Conservation (phyloP, 164 flowering plant genomes). For the Umbellularia californica region DNA sequence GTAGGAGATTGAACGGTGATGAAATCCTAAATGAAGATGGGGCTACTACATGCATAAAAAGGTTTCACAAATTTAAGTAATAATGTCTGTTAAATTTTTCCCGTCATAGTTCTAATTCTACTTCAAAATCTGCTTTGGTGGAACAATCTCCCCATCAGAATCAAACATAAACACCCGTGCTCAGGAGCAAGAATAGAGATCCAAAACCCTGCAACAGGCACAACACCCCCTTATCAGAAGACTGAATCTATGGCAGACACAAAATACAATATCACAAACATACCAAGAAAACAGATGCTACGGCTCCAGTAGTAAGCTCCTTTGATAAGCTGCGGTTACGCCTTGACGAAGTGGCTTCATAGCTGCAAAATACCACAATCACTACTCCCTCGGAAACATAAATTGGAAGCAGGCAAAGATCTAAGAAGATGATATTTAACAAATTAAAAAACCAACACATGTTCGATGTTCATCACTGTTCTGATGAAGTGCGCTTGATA, state of each 20-base stretch:
- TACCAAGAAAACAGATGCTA: conserved; percentile 93
- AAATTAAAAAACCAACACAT: no score
- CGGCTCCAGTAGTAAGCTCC: conserved; percentile 71
- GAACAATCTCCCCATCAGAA: conserved; percentile 1
- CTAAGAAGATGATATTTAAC: no score
- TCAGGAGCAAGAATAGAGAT: conserved; percentile 30
- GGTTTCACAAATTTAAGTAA: not conserved
- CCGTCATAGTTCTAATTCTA: not conserved
- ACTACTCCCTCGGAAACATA: no score
- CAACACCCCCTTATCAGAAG: not conserved
- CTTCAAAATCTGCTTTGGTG: not conserved
- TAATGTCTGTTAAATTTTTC: not conserved
- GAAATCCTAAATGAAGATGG: not conserved
- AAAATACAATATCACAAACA: not conserved
- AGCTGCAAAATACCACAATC: conserved; percentile 39
- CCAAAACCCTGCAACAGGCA: conserved; percentile 34
- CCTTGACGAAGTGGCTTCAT: conserved; percentile 83
- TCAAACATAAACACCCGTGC: conserved; percentile 35
- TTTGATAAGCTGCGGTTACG: conserved; percentile 59
- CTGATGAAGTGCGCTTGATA: no score
- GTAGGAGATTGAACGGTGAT: no score
- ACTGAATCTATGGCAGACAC: not conserved
- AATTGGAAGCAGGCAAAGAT: no score
- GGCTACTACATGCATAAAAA: not conserved
- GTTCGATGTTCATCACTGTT: no score